Base-by-base conservation (phyloP, 306 rosid genomes). In the Casuarina glauca region DNA sequence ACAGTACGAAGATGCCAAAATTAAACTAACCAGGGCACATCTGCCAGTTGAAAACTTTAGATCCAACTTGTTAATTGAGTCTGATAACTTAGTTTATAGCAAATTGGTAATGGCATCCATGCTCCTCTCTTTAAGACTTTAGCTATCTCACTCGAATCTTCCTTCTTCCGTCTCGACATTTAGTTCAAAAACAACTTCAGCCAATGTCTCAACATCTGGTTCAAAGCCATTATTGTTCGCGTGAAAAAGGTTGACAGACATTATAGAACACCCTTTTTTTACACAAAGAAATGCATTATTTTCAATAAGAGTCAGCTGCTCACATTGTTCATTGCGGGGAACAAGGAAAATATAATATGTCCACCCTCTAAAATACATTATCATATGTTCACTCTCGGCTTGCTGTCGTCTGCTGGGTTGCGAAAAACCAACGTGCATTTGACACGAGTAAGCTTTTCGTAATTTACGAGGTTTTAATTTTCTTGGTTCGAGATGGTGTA, bases 1-100 rank as follows among this genome's bases (percentile, higher is more conserved):
- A 67, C 51, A 67, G 89, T 88, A 74, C 90, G 86, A 83, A 86
- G 86, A 91, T 87, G 79, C 93, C 66, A 19, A 32, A 20, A 13
- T 48, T 54, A 54, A 69, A 85, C 92, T 89, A 87, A 91, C 90
- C 80, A 82, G 44, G 78, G 82, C 87, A 72, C 78, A 69, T 4
- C 77, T 51, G 52, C n/a, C 51, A 32, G 70, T 74, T 66, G n/a
- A 2, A 55, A 58, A 3, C 69, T 32, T 44, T 74, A 73, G 36
- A 36, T 61, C 60, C 76, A 68, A 72, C 77, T 61, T 61, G 77
- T 12, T 74, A 11, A 44, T 43, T 78, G 20, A 45, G 39, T 45
- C 7, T 4, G 1, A 61, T 32, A 58, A 20, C 20, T 2, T 58
- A 58, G 20, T 58, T 9, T 3, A 58, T 58, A 8, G 20, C 9